Percentiles rank a stretch among this genome's conserved stretches.
phyloP scores from a whole-genome alignment of 768 basidiomycete genomes.

The Tylopilus sp. region DNA sequence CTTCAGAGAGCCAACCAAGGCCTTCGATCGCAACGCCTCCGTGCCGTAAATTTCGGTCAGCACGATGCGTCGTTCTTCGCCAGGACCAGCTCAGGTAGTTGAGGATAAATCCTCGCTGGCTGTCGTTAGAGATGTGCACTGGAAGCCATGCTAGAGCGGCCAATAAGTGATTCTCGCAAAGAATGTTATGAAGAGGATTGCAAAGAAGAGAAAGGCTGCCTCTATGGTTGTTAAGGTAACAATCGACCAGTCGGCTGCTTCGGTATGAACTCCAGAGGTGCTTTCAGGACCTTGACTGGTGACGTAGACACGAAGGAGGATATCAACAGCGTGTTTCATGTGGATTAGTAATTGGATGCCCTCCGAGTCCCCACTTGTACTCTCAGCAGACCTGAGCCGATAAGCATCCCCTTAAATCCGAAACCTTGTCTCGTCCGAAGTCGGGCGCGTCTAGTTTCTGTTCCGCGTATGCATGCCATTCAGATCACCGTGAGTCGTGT shows the following conservation, averaged over 20 bases:
- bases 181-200: slow-evolving; percentile 14
- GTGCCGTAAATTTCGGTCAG: slow-evolving; percentile 32
- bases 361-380: too few relatives aligned
- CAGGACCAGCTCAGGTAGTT: slow-evolving; percentile 33
- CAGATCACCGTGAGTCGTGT: background rate
- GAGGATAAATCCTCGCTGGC: slow-evolving; percentile 23
- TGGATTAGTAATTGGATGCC: too few relatives aligned
- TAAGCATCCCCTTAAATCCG: too few relatives aligned
- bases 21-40: slow-evolving; percentile 34
- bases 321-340: background rate
- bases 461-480: background rate
- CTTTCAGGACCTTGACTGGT: slow-evolving; percentile 4
- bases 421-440: too few relatives aligned
- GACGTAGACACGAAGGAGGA: slow-evolving; percentile 12
- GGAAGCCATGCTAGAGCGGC: slow-evolving; percentile 9
- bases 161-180: slow-evolving; percentile 6
- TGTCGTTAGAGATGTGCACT: background rate
- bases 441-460: too few relatives aligned
- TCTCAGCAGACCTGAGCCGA: too few relatives aligned
- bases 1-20: slow-evolving; percentile 38
- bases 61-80: slow-evolving; percentile 33
- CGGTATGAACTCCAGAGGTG: slow-evolving; percentile 13
- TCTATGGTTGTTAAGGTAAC: slow-evolving; percentile 9
- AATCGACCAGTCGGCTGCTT: background rate
- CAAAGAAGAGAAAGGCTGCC: slow-evolving; percentile 13